Evolutionary conservation across 2,329 filamentous ascomycete genomes (phyloP), one percentile per base, ranked within the genome.

Genomic region (Thielaviopsis musarum): DNA sequence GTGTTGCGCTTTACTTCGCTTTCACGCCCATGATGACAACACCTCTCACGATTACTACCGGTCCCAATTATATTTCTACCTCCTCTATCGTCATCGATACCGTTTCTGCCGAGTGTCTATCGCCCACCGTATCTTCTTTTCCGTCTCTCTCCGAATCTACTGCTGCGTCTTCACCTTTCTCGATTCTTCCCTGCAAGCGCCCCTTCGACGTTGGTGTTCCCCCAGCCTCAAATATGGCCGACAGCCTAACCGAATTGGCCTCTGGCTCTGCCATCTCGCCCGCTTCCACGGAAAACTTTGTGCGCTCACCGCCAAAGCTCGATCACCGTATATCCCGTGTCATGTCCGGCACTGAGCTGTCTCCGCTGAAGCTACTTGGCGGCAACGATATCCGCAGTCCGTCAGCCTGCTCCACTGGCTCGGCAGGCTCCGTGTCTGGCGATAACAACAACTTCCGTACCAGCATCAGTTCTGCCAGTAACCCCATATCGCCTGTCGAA

Each of bases 351-450:
- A 75, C 70, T 60, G 78, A 79, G 64, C 74, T 81, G 34, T 80
- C 79, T 56, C 79, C 79, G 48, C 72, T 82, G 41, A 80, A 79
- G 70, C 79, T 82, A 55, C 71, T 82, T 41, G 67, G 72, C 34
- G 70, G 70, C 45, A 65, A 60, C 62, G 64, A 58, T 59, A 60
- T 62, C 49, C 61, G 41, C 62, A 66, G 57, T n/a, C 57, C 60
- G 38, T 61, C 59, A n/a, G 22, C 59, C 61, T 21, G 69, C 70
- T 24, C 57, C n/a, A 64, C 57, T 30, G 60, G 62, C 57, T 64
- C 66, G 59, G 61, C 65, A 52, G 58, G 64, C 49, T 61, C 64
- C 19, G 62, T 61, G 7, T 56, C 61, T 24, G 60, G 56, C 19
- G 57, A 58, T 30, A 59, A 61, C 52, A 55, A 45, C 52, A 53